Base-by-base conservation (phyloP, 2,329 filamentous ascomycete species). In the Alternaria sp. region DNA sequence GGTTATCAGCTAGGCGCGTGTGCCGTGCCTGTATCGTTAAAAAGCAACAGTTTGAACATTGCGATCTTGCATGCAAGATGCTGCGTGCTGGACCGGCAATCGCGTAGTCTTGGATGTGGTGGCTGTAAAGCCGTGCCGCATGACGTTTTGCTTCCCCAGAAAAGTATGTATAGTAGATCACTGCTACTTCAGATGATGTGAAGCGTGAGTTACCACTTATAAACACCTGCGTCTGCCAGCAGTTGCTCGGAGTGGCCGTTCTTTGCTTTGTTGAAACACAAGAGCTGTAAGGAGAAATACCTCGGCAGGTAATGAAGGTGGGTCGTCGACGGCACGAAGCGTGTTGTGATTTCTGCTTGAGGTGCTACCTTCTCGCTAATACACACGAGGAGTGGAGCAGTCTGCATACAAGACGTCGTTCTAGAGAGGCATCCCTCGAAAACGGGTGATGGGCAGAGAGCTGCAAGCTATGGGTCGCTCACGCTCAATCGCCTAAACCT, bases 31-130 rank as follows among this genome's bases (percentile, higher is more conserved):
- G 24, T 51, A 43, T 32, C 38, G 26, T 24, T 22, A 26, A 34
- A 43, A 26, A 48, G 34, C 34, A 42, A 49, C 20, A 4, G 28
- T 34, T 26, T 39, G 30, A 42, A 24, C 14, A 26, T 38, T 56
- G 32, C 39, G 7, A 52, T 41, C 3, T 54, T 42, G 49, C 51
- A 46, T 41, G 24, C 38, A 24, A 32, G 51, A 53, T 53, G 38
- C 51, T 53, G 26, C 24, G 41, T 41, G n/a, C 30, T 52, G 16
- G 32, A 48, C 36, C 22, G 52, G 56, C 52, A 53, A 62, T 51
- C 36, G 51, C 38, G 38, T 43, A 53, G 18, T 34, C 38, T 30
- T 42, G 18, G 18, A 14, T 14, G 20, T n/a, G 38, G 28, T 32
- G 47, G 41, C 54, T 46, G 54, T 38, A 30, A 43, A 30, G 36